Percentiles rank a stretch among this genome's conserved stretches.
Evolutionary conservation across 148 eudicot genomes (phyloP).

Genomic region (Diospyros lotus): DNA sequence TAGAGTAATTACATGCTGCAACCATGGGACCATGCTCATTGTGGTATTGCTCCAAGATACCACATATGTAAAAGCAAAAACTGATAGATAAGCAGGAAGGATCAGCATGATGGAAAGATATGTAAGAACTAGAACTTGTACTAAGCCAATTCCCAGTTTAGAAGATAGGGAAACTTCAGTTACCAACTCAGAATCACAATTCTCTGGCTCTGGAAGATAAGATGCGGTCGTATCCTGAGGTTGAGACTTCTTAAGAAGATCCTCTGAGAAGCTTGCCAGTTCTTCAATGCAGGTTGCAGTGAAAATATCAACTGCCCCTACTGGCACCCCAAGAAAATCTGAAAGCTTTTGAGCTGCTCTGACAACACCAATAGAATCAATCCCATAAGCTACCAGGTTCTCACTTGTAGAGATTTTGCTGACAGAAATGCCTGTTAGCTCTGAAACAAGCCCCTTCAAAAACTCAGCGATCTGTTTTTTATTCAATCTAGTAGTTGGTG

Average conservation of each 20-base stretch:
- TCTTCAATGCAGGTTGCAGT: constrained; percentile 50
- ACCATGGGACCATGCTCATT: constrained; percentile 12
- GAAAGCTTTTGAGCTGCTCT: constrained; percentile 63
- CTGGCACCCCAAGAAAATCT: constrained; percentile 42
- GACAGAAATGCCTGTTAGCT: constrained; percentile 36
- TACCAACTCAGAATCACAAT: constrained; percentile 12
- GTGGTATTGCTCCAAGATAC: constrained; percentile 2
- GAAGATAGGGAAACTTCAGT: constrained; percentile 25
- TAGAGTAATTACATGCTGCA: constrained; percentile 26
- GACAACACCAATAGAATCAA: constrained; percentile 57
- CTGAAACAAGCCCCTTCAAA: constrained; percentile 34
- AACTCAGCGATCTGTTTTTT: constrained; percentile 33
- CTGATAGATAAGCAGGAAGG: constrained; percentile 35
- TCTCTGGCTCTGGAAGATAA: constrained; percentile 16
- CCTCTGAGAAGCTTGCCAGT: constrained; percentile 40
- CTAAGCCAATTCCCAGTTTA: constrained; percentile 20
- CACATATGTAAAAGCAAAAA: constrained; percentile 25
- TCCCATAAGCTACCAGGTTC: constrained; percentile 38
- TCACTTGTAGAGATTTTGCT: constrained; percentile 37
- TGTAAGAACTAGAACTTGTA: constrained; percentile 34
- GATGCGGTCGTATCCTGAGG: constrained; percentile 20
- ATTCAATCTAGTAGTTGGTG: constrained; percentile 19
- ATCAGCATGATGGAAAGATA: constrained; percentile 29
- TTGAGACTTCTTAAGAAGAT: constrained; percentile 32
- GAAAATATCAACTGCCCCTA: constrained; percentile 54